Evolutionary conservation across 306 rosid genomes (phyloP).

Genomic region (Prunus persica): Prunus_persica_NCBIv2 NC_034009.1:28159001-28159500

Average conservation of each 20-base stretch:
- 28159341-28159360: conserved; percentile 11
- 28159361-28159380: background rate
- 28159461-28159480: conserved; percentile 31
- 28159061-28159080: conserved; percentile 36
- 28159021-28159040: conserved; percentile 33
- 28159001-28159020: conserved; percentile 48
- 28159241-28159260: conserved; percentile 33
- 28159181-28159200: conserved; percentile 24
- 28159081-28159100: conserved; percentile 31
- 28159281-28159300: conserved; percentile 33
- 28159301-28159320: too few species aligned
- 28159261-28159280: conserved; percentile 36
- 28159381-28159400: conserved; percentile 10
- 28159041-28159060: conserved; percentile 52
- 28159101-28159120: conserved; percentile 53
- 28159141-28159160: conserved; percentile 66
- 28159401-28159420: conserved; percentile 23
- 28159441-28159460: conserved; percentile 5
- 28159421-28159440: conserved; percentile 5
- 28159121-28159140: conserved; percentile 40
- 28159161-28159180: conserved; percentile 64
- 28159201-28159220: conserved; percentile 16
- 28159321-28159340: conserved; percentile 33
- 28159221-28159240: conserved; percentile 27
- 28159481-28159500: conserved; percentile 31